phyloP scores from a whole-genome alignment of 2,329 filamentous ascomycete genomes.

The Cordyceps cicadae region DNA sequence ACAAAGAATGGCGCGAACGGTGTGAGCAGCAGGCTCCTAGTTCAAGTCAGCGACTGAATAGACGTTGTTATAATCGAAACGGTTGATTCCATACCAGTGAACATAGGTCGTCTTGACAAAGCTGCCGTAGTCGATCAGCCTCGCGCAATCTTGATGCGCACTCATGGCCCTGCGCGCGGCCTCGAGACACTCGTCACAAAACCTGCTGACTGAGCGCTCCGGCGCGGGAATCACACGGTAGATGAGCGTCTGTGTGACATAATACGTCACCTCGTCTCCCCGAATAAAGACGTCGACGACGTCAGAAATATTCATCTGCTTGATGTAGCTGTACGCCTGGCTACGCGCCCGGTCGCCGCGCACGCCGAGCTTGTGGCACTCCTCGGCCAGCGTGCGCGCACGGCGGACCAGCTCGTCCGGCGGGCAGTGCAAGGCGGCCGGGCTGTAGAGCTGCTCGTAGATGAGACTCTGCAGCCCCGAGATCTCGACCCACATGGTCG shows the following conservation, averaged over 20 bases:
- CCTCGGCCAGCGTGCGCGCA: constrained; percentile 30
- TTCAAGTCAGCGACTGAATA: not conserved
- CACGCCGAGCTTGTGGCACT: constrained; percentile 29
- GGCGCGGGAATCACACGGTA: constrained; percentile 44
- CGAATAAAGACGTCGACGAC: constrained; percentile 37
- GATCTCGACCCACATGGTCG: constrained; percentile 46
- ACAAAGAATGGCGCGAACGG: constrained; percentile 54
- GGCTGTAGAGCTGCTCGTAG: constrained; percentile 48
- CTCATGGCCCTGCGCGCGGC: constrained; percentile 41
- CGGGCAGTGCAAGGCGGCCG: constrained; percentile 33
- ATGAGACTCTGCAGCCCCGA: constrained; percentile 50
- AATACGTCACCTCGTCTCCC: constrained; percentile 39
- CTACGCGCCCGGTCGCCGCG: constrained; percentile 28
- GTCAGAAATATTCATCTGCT: constrained; percentile 29
- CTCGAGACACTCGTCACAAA: constrained; percentile 41
- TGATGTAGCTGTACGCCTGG: constrained; percentile 28
- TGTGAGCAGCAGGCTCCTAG: constrained; percentile 45
- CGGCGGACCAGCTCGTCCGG: constrained; percentile 31
- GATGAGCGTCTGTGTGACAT: constrained; percentile 41
- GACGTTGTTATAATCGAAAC: not conserved
- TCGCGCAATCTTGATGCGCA: constrained; percentile 37
- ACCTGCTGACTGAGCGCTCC: constrained; percentile 33
- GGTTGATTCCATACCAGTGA: constrained; percentile 36
- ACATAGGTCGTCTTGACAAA: constrained; percentile 40
- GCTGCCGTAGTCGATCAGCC: constrained; percentile 30